Base-by-base conservation (phyloP, 164 flowering plant species). In the Vitis rotundifolia region DNA sequence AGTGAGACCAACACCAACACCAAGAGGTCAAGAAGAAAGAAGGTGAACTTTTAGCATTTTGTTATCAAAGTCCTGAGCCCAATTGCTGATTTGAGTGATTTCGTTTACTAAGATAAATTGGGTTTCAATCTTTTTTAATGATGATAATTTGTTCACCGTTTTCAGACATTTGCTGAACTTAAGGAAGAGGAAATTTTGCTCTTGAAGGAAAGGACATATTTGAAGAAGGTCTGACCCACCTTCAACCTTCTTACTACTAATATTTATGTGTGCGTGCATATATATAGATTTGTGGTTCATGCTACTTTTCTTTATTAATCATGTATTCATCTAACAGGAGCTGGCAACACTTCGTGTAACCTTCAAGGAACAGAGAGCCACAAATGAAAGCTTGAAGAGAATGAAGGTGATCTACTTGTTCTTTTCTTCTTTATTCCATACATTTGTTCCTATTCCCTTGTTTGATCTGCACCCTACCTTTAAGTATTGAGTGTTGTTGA, bases 151-250 rank as follows among this genome's bases (percentile, higher is more conserved):
- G 5, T 68, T 66, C 47, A 16, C 18, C 11, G 47, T 68, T 49
- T 19, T 7, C 81, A 89, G 93, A 78, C 87, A 9, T 79, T 78
- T 67, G 77, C 87, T 63, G 85, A 84, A 63, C 84, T 87, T 28
- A 84, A 84, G 66, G 87, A 81, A 52, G 86, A 87, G 75, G 89
- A 87, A 68, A 50, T 64, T 72, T 57, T 70, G 47, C 71, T 89
- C 48, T 57, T 82, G 79, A 81, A 84, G 75, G 91, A 84, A 66
- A 84, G 78, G 66, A 37, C 61, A 11, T 11, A 71, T 54, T 65
- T 87, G 79, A 77, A 76, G 44, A 87, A 73, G 88, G 93, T 87
- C 11, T 68, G 68, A 66, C 31, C 15, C 29, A 37, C 44, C 7
- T 37, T 10, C 8, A 29, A 13, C 16, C 11, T 28, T 48, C 16